These are phyloP conservation scores for Tolypocladium capitatum DNA, from an alignment of 2,329 filamentous ascomycete species.

Conservation along the genomic window DNA sequence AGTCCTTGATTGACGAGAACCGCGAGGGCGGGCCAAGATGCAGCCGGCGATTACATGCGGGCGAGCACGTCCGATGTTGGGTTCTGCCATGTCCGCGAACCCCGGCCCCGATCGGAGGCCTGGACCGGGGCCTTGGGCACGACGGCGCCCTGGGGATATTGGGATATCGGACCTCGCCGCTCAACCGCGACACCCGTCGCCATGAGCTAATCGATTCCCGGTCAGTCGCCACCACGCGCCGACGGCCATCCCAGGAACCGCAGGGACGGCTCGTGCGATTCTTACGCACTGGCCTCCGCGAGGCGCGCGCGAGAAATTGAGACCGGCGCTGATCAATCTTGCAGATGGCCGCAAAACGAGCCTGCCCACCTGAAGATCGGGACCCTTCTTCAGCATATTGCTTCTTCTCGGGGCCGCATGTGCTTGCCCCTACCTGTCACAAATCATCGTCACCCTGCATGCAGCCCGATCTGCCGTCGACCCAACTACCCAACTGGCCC, in stretches of 20 bases:
- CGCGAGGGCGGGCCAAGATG: background rate
- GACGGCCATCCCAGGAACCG: background rate
- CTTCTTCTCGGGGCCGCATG: background rate
- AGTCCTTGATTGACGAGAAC: background rate
- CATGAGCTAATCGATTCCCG: background rate
- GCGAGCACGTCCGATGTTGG: background rate
- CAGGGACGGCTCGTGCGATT: background rate
- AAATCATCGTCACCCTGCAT: too few species aligned
- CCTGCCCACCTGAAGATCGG: background rate
- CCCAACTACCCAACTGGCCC: background rate
- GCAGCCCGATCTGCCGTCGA: background rate
- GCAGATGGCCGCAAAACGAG: background rate
- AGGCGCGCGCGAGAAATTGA: background rate
- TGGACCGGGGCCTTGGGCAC: background rate
- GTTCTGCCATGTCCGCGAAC: background rate
- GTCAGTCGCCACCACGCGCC: too few species aligned
- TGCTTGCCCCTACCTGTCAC: background rate
- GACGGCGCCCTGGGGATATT: background rate
- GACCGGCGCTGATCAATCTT: slow-evolving; percentile 2
- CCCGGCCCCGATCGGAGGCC: background rate
- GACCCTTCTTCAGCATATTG: background rate
- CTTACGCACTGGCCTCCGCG: background rate
- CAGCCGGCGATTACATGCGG: background rate
- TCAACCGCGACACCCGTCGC: background rate
- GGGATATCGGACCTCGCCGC: too few species aligned